Evolutionary conservation across 176 grass and related monocot species (phyloP), one percentile per base, ranked within the genome.

Genomic region (Otatea glauca): DNA sequence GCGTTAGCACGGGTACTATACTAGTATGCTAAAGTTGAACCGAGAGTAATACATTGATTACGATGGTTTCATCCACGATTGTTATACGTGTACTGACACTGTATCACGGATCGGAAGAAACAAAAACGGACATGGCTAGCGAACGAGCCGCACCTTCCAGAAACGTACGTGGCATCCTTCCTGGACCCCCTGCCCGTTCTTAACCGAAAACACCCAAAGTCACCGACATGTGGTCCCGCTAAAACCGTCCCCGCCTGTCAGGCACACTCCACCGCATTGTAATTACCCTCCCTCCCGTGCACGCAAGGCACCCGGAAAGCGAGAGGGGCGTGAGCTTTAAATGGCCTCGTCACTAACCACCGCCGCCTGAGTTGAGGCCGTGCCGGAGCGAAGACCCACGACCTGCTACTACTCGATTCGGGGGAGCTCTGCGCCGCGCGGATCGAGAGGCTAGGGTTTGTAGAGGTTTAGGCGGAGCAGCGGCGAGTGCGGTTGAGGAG

Each of bases 121-220:
- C 32, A 38, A 45, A 81, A 58, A 35, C 48, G 70, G 77, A 43
- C 77, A 38, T 56, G 68, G 34, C 64, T 7, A 45, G 67, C 76
- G 24, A 58, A 11, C 78, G 17, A 34, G 8, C 71, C 51, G 71
- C 77, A 81, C 64, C 83, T 83, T 90, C 84, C 66, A 86, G 88
- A 90, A 74, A 66, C 67, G 78, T 86, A 90, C 88, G 88, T 86
- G 88, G 84, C 88, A 86, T 11, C 84, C 78, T 47, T 78, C 43
- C 45, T 8, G 21, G 73, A 14, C 77, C 45, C 54, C 4, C 3
- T 38, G 6, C 20, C 23, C 1, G 2, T 7, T 3, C 18, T 2
- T 2, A 8, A 1, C 29, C 0, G 0, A 39, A n/a, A 3, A 0
- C 16, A 58, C 53, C 4, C 34, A 17, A 4, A 0, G 0, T 42